Base-by-base conservation (phyloP, 2,329 filamentous ascomycete genomes). In the Calonectria pseudoturangicola region DNA sequence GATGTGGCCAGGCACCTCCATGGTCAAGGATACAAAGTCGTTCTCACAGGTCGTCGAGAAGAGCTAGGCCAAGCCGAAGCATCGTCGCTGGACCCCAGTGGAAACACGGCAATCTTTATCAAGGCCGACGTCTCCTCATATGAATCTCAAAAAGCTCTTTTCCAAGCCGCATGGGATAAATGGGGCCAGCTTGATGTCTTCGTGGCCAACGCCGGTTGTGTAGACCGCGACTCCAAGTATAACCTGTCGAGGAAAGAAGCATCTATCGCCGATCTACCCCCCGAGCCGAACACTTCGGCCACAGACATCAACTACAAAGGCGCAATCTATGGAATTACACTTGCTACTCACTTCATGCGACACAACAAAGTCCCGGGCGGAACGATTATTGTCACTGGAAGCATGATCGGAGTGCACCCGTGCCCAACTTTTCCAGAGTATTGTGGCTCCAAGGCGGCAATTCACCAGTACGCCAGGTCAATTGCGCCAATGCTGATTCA, bases 331-430 rank as follows among this genome's bases (percentile, higher is more conserved):
- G 67, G 67, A 21, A 70, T 70, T 21, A 65, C 67, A 12, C 67
- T 70, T 10, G 58, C 67, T 25, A 65, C 58, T 16, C 67, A 70
- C 39, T 70, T 70, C 58, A 70, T 70, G 67, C 39, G 58, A 33
- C 47, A 64, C 48, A 70, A 70, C 18, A 4, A 21, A 15, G 63
- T 43, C 15, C 67, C 67, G 10, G 67, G 67, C 15, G 67, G 67
- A 13, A 70, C 56, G n/a, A 70, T 70, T 21, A 65, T 65, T n/a
- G 36, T 70, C 7, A 70, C 67, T 2, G 67, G 67, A 21, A 70
- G 67, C 67, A 70, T 70, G 67, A 70, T 64, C 28, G 67, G 67
- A 58, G 67, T 70, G 25, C 67, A 70, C 21, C 67, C 67, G 18
- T 65, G 56, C 18, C 48, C 67, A 12, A 70, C 67, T 1, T 70